A percentile compares a stretch with the other conserved stretches of the same genome.
Evolutionary conservation across 805 yeast genomes (phyloP).

Genomic region (Ogataea ganodermae): DNA sequence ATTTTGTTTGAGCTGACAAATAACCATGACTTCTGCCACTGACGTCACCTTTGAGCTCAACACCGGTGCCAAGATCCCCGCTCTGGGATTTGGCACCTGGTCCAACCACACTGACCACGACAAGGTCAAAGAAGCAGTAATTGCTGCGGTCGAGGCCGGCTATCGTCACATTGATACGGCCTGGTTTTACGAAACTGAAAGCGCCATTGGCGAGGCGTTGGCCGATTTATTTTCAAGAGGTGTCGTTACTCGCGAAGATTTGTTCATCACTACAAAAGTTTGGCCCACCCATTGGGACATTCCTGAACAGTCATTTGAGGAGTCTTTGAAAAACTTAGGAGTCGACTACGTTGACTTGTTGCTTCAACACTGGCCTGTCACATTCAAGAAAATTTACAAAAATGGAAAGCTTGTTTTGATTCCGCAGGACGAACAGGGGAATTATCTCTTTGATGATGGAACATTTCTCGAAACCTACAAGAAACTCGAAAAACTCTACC

Average conservation of each 20-base stretch:
- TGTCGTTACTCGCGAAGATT: slow-evolving; percentile 16
- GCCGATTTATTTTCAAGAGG: slow-evolving; percentile 12
- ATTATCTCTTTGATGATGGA: slow-evolving; percentile 21
- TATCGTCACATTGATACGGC: slow-evolving; percentile 47
- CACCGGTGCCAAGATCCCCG: slow-evolving; percentile 25
- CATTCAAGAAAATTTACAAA: slow-evolving; percentile 30
- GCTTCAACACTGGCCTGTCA: slow-evolving; percentile 49
- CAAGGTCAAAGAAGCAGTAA: slow-evolving; percentile 19
- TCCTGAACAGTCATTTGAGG: slow-evolving; percentile 37
- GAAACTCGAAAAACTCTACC: slow-evolving; percentile 69
- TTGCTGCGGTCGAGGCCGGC: slow-evolving; percentile 31
- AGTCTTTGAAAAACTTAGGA: slow-evolving; percentile 39
- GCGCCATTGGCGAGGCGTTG: slow-evolving; percentile 44
- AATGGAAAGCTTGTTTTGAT: slow-evolving; percentile 19
- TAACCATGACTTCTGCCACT: too few relatives aligned
- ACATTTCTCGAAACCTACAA: slow-evolving; percentile 70
- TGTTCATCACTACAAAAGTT: slow-evolving; percentile 24
- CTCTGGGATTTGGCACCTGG: slow-evolving; percentile 27
- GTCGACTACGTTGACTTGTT: slow-evolving; percentile 47
- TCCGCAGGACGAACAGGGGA: slow-evolving; percentile 29
- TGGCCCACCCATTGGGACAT: slow-evolving; percentile 32
- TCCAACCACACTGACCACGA: slow-evolving; percentile 16
- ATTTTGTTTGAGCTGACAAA: too few relatives aligned
- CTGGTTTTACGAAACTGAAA: slow-evolving; percentile 41
- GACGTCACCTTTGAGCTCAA: too few relatives aligned